These are phyloP conservation scores for Dryas drummondii DNA, from an alignment of 306 rosid genomes.

Conservation along the genomic window DNA sequence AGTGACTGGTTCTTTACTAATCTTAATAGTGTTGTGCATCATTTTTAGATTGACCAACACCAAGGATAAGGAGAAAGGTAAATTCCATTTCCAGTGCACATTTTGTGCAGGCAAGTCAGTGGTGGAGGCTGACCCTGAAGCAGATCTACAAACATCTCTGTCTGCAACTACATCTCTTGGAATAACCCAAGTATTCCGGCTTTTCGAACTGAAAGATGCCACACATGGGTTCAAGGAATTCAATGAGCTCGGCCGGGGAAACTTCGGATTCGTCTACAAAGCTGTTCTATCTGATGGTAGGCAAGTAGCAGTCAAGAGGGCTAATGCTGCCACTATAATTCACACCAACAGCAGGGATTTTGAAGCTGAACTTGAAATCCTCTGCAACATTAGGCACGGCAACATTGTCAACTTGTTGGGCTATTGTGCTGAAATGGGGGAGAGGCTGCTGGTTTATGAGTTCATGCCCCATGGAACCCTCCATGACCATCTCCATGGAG, in stretches of 20 bases:
- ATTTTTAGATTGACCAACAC: constrained; percentile 11
- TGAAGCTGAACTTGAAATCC: constrained; percentile 66
- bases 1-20: constrained; percentile 41
- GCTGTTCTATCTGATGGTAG: constrained; percentile 64
- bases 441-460: constrained; percentile 75
- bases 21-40: constrained; percentile 51
- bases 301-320: constrained; percentile 74
- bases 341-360: constrained; percentile 71
- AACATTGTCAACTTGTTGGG: constrained; percentile 75
- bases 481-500: constrained; percentile 74
- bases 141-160: constrained; percentile 37
- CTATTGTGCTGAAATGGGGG: constrained; percentile 84
- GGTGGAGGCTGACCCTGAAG: constrained; percentile 44
- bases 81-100: constrained; percentile 36
- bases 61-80: constrained; percentile 16
- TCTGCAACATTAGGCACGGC: constrained; percentile 61
- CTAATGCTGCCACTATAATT: constrained; percentile 82
- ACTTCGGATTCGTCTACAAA: constrained; percentile 81
- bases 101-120: constrained; percentile 49
- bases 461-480: constrained; percentile 83
- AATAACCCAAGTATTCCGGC: constrained; percentile 66
- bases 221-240: constrained; percentile 86
- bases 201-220: constrained; percentile 75
- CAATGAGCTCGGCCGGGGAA: constrained; percentile 78
- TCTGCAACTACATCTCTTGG: constrained; percentile 48